Percentiles rank a stretch among this genome's conserved stretches.
phyloP scores from a whole-genome alignment of 225 moss, liverwort and hornwort genomes.

The Antitrichia curtipendula region DNA sequence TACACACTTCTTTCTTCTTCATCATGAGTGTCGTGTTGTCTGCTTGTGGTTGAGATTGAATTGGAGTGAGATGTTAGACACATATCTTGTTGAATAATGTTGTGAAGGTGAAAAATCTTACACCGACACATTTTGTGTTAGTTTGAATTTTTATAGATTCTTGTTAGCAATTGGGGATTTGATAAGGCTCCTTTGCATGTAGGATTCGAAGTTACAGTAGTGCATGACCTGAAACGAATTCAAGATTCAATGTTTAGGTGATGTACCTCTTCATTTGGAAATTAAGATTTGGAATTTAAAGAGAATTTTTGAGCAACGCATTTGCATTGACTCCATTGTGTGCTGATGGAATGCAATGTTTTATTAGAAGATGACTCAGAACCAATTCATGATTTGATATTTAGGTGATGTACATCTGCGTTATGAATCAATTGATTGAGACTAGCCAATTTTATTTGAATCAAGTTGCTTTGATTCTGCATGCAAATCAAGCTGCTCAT shows the following conservation, averaged over 20 bases:
- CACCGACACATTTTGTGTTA: no score
- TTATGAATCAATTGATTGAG: neutral
- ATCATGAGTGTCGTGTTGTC: neutral
- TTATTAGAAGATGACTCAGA: neutral
- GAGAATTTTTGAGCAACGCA: neutral
- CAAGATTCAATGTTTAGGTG: neutral
- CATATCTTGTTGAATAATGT: neutral
- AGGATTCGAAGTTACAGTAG: neutral
- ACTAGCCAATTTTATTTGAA: neutral
- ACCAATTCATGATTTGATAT: no score
- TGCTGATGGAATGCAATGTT: neutral
- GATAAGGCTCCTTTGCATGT: no score
- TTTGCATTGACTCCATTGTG: neutral
- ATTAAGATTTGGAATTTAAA: neutral
- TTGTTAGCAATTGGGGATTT: neutral
- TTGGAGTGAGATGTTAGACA: neutral
- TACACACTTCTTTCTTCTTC: no score
- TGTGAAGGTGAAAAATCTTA: neutral
- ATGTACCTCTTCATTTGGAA: neutral
- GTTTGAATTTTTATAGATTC: neutral
- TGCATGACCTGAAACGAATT: neutral
- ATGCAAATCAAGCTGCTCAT: neutral
- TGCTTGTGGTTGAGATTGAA: neutral
- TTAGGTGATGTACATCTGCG: neutral
- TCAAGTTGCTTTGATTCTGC: neutral